These are phyloP conservation scores for Maudiozyma saulgeensis DNA, from an alignment of 805 yeast genomes.

Conservation along the genomic window DNA sequence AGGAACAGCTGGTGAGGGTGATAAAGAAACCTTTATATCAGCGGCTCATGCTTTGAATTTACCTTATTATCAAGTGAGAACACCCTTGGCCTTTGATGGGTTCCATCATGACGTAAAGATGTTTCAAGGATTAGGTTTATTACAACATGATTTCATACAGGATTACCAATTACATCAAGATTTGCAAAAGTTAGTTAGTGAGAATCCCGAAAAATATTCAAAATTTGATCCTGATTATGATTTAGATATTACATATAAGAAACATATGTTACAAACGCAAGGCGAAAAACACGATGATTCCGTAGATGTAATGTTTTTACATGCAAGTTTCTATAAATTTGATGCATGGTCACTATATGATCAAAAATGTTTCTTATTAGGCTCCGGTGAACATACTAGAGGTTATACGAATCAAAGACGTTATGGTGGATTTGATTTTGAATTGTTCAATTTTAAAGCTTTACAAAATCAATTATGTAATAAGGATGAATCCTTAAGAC, in stretches of 20 bases:
- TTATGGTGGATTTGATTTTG: slow-evolving; percentile 18
- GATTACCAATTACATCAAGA: slow-evolving; percentile 34
- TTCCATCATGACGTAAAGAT: slow-evolving; percentile 21
- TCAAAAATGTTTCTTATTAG: slow-evolving; percentile 11
- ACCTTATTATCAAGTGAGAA: slow-evolving; percentile 42
- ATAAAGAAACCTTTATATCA: slow-evolving; percentile 63
- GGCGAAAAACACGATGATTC: slow-evolving; percentile 1
- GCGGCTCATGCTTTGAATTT: slow-evolving; percentile 44
- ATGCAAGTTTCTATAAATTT: slow-evolving; percentile 34
- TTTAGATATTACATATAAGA: slow-evolving; percentile 3
- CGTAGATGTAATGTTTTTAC: slow-evolving; percentile 28
- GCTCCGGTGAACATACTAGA: slow-evolving; percentile 16
- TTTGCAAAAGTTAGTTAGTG: slow-evolving; percentile 6
- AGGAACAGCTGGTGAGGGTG: slow-evolving; percentile 74
- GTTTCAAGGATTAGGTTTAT: slow-evolving; percentile 67
- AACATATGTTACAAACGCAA: slow-evolving; percentile 1
- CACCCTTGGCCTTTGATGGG: slow-evolving; percentile 28
- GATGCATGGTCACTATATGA: slow-evolving; percentile 27
- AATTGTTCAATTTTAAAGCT: slow-evolving; percentile 18
- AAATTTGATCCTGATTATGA: background rate
- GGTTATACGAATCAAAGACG: slow-evolving; percentile 13
- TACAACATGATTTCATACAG: slow-evolving; percentile 57
- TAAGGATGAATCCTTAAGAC: slow-evolving; percentile 1
- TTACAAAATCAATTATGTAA: slow-evolving; percentile 15
- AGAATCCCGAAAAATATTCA: background rate